A percentile compares a stretch with the other conserved stretches of the same genome.
phyloP scores from a whole-genome alignment of 2,329 filamentous ascomycete species.

The Trichophyton mentagrophytes region DNA sequence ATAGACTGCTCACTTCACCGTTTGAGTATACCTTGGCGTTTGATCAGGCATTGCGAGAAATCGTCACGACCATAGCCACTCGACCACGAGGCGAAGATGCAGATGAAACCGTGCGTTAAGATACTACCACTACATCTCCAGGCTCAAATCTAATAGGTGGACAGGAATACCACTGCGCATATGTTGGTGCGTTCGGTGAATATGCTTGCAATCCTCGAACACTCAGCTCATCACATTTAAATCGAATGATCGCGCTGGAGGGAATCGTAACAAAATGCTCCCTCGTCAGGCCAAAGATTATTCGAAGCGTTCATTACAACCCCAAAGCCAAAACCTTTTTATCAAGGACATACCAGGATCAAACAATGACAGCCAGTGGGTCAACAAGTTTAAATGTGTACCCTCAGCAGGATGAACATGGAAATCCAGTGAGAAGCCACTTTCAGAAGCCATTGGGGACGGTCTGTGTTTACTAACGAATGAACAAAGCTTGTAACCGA shows the following conservation, averaged over 20 bases:
- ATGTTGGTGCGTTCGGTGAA: constrained; percentile 87
- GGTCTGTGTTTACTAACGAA: not conserved
- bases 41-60: constrained; percentile 76
- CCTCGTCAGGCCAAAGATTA: constrained; percentile 88
- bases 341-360: constrained; percentile 82
- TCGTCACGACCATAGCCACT: constrained; percentile 60
- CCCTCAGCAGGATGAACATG: constrained; percentile 82
- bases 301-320: constrained; percentile 95
- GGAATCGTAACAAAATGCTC: constrained; percentile 96
- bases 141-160: not conserved
- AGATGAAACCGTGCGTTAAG: constrained; percentile 51
- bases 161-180: constrained; percentile 77
- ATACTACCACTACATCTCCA: not conserved
- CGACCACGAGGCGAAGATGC: constrained; percentile 48
- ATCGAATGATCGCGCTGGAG: constrained; percentile 93
- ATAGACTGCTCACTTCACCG: constrained; percentile 59
- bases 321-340: constrained; percentile 77
- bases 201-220: constrained; percentile 91
- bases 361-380: constrained; percentile 87
- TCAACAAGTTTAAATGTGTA: constrained; percentile 85
- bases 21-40: constrained; percentile 86
- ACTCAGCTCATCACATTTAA: constrained; percentile 74
- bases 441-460: not conserved
- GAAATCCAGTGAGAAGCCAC: constrained; percentile 52
- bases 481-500: constrained; percentile 60